A percentile compares a stretch with the other conserved stretches of the same genome.
Evolutionary conservation across 2,329 filamentous ascomycete genomes (phyloP).

Genomic region (Neonectria hederae): DNA sequence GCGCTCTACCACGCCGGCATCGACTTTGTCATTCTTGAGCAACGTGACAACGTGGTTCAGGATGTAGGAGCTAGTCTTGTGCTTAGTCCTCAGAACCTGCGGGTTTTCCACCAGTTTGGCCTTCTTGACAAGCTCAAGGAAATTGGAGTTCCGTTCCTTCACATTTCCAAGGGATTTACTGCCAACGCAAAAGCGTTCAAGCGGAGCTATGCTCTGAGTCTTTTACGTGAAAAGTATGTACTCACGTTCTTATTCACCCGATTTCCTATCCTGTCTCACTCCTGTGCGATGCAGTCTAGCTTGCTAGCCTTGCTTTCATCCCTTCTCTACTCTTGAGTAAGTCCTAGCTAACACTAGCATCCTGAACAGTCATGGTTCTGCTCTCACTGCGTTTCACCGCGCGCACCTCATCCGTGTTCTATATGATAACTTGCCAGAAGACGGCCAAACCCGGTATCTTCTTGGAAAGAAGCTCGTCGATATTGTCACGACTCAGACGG

Average conservation of each 20-base stretch:
- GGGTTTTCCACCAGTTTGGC: conserved; percentile 23
- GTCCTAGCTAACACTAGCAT: too few species aligned
- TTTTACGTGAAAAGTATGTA: conserved; percentile 7
- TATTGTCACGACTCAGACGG: conserved; percentile 3
- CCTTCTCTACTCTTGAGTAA: too few species aligned
- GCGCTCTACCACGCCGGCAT: conserved; percentile 44
- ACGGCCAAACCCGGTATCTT: conserved; percentile 11
- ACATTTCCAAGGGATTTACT: neutral
- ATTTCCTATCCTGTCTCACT: too few species aligned
- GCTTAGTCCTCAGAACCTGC: conserved; percentile 11
- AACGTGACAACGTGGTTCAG: conserved; percentile 28
- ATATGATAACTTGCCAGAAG: conserved; percentile 9
- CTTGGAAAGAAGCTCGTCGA: conserved; percentile 33
- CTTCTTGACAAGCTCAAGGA: conserved; percentile 10
- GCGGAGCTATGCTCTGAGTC: neutral
- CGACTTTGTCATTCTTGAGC: conserved; percentile 45
- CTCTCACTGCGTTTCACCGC: conserved; percentile 23
- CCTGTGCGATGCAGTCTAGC: too few species aligned
- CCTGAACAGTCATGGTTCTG: too few species aligned
- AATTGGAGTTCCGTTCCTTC: neutral
- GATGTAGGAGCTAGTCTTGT: conserved; percentile 33
- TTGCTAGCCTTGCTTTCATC: too few species aligned
- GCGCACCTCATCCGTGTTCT: conserved; percentile 18
- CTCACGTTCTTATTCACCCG: too few species aligned
- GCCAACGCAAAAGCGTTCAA: conserved; percentile 2